phyloP scores from a whole-genome alignment of 2,329 filamentous ascomycete species.

The Dissoconium aciculare region DNA sequence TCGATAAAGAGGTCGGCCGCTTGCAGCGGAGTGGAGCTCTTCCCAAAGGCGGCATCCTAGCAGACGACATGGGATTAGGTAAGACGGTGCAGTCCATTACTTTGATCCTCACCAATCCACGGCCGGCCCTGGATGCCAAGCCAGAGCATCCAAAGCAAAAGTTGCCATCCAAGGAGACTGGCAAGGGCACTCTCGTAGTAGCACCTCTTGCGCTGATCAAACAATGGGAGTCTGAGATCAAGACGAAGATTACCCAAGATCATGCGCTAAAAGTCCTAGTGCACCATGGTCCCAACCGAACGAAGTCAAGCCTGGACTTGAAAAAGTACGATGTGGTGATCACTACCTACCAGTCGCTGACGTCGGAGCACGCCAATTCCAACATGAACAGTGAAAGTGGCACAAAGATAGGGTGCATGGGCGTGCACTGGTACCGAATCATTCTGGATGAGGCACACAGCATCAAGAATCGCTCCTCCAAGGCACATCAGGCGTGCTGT shows the following conservation, averaged over 20 bases:
- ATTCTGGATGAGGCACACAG: slow-evolving; percentile 95
- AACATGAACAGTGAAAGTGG: slow-evolving; percentile 46
- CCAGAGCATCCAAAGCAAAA: slow-evolving; percentile 48
- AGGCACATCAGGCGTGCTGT: slow-evolving; percentile 84
- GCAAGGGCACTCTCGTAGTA: slow-evolving; percentile 76
- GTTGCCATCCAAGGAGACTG: slow-evolving; percentile 46
- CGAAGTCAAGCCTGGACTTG: slow-evolving; percentile 62
- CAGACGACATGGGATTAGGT: slow-evolving; percentile 92
- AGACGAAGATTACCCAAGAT: slow-evolving; percentile 56
- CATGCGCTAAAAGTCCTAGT: slow-evolving; percentile 69
- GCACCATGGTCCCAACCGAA: slow-evolving; percentile 77
- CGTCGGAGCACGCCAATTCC: slow-evolving; percentile 69
- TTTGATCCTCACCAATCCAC: slow-evolving; percentile 69
- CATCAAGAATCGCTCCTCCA: slow-evolving; percentile 96
- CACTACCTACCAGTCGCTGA: slow-evolving; percentile 89
- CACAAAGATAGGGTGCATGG: slow-evolving; percentile 69
- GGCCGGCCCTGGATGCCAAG: slow-evolving; percentile 33
- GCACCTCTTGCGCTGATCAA: slow-evolving; percentile 87
- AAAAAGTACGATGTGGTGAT: slow-evolving; percentile 86
- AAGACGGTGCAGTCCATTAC: slow-evolving; percentile 93
- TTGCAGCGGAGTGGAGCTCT: slow-evolving; percentile 64
- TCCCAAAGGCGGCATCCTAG: slow-evolving; percentile 85
- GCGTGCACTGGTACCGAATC: slow-evolving; percentile 84
- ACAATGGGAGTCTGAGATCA: slow-evolving; percentile 92
- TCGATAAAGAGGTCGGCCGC: slow-evolving; percentile 72